phyloP scores from a whole-genome alignment of 306 rosid species.

The Arachis stenosperma region DNA sequence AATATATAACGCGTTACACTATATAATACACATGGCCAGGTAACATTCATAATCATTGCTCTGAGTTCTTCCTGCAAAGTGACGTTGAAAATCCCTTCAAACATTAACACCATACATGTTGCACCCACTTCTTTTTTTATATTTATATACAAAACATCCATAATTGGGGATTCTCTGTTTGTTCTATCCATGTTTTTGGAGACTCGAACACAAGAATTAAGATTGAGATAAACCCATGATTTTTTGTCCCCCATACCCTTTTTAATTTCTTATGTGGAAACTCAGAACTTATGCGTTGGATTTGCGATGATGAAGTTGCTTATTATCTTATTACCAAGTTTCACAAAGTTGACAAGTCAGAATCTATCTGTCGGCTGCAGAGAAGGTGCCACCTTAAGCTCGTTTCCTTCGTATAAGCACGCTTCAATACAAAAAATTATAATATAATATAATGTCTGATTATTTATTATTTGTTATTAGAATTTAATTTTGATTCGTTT shows the following conservation, averaged over 20 bases:
- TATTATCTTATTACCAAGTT: slow-evolving; percentile 14
- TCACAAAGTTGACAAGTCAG: slow-evolving; percentile 36
- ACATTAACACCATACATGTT: slow-evolving; percentile 24
- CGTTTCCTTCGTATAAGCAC: slow-evolving; percentile 31
- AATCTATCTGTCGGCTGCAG: slow-evolving; percentile 69
- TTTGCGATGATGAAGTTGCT: slow-evolving; percentile 48
- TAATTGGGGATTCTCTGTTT: slow-evolving; percentile 38
- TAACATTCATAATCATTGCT: slow-evolving; percentile 54
- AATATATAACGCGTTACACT: not conserved
- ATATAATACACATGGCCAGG: slow-evolving; percentile 56
- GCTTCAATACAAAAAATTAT: slow-evolving; percentile 29
- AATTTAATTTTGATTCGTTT: too few relatives aligned
- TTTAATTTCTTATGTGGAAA: not conserved
- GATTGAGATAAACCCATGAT: slow-evolving; percentile 39
- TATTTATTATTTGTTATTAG: too few relatives aligned
- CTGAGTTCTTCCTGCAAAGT: slow-evolving; percentile 43
- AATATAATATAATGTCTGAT: too few relatives aligned
- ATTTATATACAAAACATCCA: slow-evolving; percentile 46
- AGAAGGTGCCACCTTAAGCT: slow-evolving; percentile 46
- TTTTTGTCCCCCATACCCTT: slow-evolving; percentile 23
- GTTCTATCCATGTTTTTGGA: slow-evolving; percentile 10
- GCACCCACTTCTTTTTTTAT: slow-evolving; percentile 17
- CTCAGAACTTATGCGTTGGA: slow-evolving; percentile 32
- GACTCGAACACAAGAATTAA: slow-evolving; percentile 43
- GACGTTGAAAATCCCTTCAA: slow-evolving; percentile 40